Conservation (phyloP, 2,329 filamentous ascomycete species). For the Phyllosticta citrichinensis region DNA sequence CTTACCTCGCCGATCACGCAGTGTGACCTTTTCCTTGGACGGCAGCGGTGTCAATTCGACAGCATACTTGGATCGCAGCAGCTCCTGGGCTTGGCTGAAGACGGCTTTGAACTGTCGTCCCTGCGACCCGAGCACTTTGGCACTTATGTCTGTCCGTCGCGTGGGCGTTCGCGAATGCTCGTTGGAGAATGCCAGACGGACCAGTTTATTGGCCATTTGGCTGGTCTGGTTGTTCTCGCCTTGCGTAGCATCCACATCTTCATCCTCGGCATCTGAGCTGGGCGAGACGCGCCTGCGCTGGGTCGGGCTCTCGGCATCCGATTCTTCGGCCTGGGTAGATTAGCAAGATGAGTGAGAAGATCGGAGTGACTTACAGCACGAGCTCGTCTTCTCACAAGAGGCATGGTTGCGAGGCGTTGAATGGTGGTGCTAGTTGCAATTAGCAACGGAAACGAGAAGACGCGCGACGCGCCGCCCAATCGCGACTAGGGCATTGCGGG, state of each 20-base stretch:
- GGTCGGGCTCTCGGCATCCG: neutral
- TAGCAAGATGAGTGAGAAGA: neutral
- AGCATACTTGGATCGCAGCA: constrained; percentile 67
- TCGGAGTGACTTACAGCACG: constrained; percentile 9
- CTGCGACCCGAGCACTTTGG: constrained; percentile 60
- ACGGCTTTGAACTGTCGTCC: constrained; percentile 64
- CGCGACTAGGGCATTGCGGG: neutral
- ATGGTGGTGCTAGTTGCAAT: neutral
- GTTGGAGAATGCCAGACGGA: constrained; percentile 50
- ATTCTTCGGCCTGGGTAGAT: neutral
- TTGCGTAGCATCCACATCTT: neutral
- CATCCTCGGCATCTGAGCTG: constrained; percentile 2
- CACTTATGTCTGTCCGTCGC: constrained; percentile 46
- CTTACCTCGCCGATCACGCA: constrained; percentile 67
- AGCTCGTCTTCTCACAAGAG: constrained; percentile 2
- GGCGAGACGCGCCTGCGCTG: constrained; percentile 8
- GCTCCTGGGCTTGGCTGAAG: constrained; percentile 65
- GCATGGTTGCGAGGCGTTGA: constrained; percentile 2
- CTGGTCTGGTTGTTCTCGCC: neutral
- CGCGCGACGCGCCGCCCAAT: neutral
- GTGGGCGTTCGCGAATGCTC: constrained; percentile 51
- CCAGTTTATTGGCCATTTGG: constrained; percentile 50
- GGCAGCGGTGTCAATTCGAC: constrained; percentile 87
- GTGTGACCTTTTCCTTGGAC: constrained; percentile 65
- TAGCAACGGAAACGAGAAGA: neutral